These are phyloP conservation scores for Fusarium annulatum DNA, from an alignment of 2,329 filamentous ascomycete species.

Conservation along the genomic window DNA sequence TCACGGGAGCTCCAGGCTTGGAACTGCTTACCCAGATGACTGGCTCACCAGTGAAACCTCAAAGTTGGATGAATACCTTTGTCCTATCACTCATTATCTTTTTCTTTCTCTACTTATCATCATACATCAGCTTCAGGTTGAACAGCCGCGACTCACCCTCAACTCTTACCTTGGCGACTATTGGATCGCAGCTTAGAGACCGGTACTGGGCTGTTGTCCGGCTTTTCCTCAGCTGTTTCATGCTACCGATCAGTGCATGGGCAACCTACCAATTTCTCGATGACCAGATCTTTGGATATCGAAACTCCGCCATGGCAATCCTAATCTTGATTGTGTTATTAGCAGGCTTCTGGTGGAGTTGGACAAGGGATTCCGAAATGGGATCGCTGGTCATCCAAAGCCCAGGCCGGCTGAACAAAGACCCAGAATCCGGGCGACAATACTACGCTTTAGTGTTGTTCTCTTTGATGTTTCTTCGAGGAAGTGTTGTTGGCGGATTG, in stretches of 20 bases:
- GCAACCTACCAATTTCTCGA: slow-evolving; percentile 75
- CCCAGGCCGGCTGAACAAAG: too few relatives aligned
- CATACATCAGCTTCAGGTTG: slow-evolving; percentile 53
- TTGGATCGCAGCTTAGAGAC: slow-evolving; percentile 52
- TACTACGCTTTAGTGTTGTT: slow-evolving; percentile 18
- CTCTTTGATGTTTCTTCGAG: slow-evolving; percentile 24
- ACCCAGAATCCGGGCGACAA: not conserved
- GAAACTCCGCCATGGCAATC: slow-evolving; percentile 51
- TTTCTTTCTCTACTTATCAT: slow-evolving; percentile 67
- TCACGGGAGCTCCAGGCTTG: slow-evolving; percentile 64
- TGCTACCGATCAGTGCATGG: slow-evolving; percentile 76
- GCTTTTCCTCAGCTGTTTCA: slow-evolving; percentile 79
- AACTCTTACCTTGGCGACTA: not conserved
- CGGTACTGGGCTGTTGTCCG: slow-evolving; percentile 64
- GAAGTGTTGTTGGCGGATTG: slow-evolving; percentile 23
- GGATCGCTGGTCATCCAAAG: slow-evolving; percentile 4
- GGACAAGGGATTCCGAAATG: slow-evolving; percentile 1
- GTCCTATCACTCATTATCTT: slow-evolving; percentile 70
- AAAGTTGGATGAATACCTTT: slow-evolving; percentile 78
- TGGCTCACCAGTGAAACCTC: slow-evolving; percentile 69
- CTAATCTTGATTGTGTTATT: slow-evolving; percentile 37
- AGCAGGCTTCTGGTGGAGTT: slow-evolving; percentile 45
- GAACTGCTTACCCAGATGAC: slow-evolving; percentile 74
- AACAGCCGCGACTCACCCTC: rapidly evolving
- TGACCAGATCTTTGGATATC: slow-evolving; percentile 20